phyloP scores from a whole-genome alignment of 2,329 filamentous ascomycete genomes.

The Paecilomyces sp. region DNA sequence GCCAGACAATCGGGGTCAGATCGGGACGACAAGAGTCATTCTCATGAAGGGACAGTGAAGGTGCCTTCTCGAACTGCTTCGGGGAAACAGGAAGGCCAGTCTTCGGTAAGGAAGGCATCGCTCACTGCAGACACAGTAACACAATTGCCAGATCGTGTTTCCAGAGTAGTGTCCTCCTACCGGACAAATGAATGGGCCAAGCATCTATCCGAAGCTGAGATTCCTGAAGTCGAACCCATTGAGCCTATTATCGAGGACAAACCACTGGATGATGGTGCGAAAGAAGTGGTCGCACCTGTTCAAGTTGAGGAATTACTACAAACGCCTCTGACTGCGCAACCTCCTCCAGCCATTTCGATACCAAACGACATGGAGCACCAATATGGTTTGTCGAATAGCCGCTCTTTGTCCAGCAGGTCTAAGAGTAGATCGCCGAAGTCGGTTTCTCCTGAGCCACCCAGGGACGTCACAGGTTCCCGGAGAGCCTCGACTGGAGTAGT shows the following conservation, averaged over 20 bases:
- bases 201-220: conserved; percentile 70
- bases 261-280: conserved; percentile 19
- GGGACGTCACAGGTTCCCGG: not conserved
- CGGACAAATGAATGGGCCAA: conserved; percentile 96
- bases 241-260: conserved; percentile 27
- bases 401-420: conserved; percentile 9
- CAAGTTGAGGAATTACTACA: conserved; percentile 59
- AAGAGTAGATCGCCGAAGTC: not conserved
- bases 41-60: not conserved
- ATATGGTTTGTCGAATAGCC: conserved; percentile 9
- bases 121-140: conserved; percentile 38
- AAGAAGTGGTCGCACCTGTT: conserved; percentile 55
- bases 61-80: not conserved
- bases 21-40: not conserved
- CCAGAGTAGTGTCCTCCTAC: conserved; percentile 72
- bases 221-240: conserved; percentile 53
- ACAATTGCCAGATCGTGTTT: conserved; percentile 62
- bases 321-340: conserved; percentile 49
- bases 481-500: not conserved
- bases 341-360: conserved; percentile 27
- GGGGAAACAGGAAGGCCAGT: conserved; percentile 2
- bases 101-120: conserved; percentile 14
- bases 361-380: conserved; percentile 7
- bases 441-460: not conserved
- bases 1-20: not conserved